Base-by-base conservation (phyloP, 371 early-diverging fungal species). In the Zopfochytrium polystomum region DNA sequence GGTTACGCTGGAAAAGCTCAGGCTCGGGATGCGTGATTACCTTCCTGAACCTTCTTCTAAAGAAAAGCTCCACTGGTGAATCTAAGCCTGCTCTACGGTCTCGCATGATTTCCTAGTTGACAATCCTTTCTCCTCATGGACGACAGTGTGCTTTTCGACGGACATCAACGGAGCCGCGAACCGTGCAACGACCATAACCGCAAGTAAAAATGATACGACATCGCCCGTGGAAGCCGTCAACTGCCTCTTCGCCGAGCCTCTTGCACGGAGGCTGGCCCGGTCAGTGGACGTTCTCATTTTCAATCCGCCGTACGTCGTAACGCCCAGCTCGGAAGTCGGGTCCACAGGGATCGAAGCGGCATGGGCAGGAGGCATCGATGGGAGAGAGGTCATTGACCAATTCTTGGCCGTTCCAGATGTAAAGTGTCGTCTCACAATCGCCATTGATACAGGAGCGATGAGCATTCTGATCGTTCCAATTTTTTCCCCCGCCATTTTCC, bases 361-460 rank as follows among this genome's bases (percentile, higher is more conserved):
- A 0, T 96, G 95, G 95, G 96, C 95, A 0, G 99, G 99, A 11
- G 99, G 98, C 2, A 77, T 85, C 15, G 83, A 89, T 60, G 99
- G 99, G 11, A 77, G 97, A 33, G 87, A 89, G 58, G 94, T 98
- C 3, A 90, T 95, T 55, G 93, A 96, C 75, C 65, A 70, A 51
- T 72, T 93, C 48, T 67, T 97, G 22, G 90, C 91, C 0, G 68
- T 73, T 34, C 74, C 95, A n/a, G 66, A n/a, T n/a, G n/a, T n/a
- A n/a, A n/a, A n/a, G n/a, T n/a, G n/a, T n/a, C n/a, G n/a, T n/a
- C n/a, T n/a, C n/a, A n/a, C n/a, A n/a, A n/a, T n/a, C n/a, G n/a
- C n/a, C n/a, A n/a, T n/a, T n/a, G n/a, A n/a, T n/a, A n/a, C n/a
- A n/a, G n/a, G n/a, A n/a, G n/a, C n/a, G n/a, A n/a, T n/a, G n/a